Percentiles rank a stretch among this genome's conserved stretches.
These are phyloP conservation scores for Rutstroemia sp. DNA, from an alignment of 2,329 filamentous ascomycete genomes.

Conservation along the genomic window DNA sequence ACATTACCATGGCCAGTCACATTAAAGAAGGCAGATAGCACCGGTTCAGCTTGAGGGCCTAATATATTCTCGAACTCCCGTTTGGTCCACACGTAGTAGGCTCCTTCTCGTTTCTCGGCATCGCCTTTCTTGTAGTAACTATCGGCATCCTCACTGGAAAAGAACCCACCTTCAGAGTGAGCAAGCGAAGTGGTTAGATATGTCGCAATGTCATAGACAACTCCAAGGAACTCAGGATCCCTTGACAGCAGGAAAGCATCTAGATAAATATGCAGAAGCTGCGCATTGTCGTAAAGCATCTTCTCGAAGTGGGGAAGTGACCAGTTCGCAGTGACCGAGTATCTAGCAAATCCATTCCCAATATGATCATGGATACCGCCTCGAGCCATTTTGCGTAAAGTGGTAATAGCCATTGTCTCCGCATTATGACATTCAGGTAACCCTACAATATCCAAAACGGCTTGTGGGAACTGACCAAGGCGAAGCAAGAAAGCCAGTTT, in stretches of 20 bases:
- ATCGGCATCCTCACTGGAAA: slow-evolving; percentile 85
- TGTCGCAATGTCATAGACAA: slow-evolving; percentile 75
- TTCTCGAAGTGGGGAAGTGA: slow-evolving; percentile 95
- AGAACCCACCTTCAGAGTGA: slow-evolving; percentile 65
- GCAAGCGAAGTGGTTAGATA: slow-evolving; percentile 74
- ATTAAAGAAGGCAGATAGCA: slow-evolving; percentile 79
- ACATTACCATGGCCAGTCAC: slow-evolving; percentile 83
- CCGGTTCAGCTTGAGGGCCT: slow-evolving; percentile 56
- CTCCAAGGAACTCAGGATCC: slow-evolving; percentile 66
- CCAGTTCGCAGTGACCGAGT: slow-evolving; percentile 89
- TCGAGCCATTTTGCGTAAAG: slow-evolving; percentile 68
- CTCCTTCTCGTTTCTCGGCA: slow-evolving; percentile 78
- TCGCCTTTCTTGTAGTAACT: slow-evolving; percentile 69
- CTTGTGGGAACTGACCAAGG: slow-evolving; percentile 60
- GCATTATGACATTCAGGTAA: slow-evolving; percentile 67
- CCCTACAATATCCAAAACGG: slow-evolving; percentile 83
- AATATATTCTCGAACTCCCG: slow-evolving; percentile 78
- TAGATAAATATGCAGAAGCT: slow-evolving; percentile 75
- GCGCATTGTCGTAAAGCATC: slow-evolving; percentile 87
- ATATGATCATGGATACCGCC: slow-evolving; percentile 69
- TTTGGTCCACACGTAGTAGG: slow-evolving; percentile 89
- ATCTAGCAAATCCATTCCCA: slow-evolving; percentile 72
- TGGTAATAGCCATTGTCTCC: slow-evolving; percentile 71
- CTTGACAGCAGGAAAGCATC: slow-evolving; percentile 63
- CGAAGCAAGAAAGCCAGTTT: slow-evolving; percentile 79